Percentiles rank a stretch among this genome's conserved stretches.
Evolutionary conservation across 2,329 filamentous ascomycete genomes (phyloP).

Genomic region (Emmonsiellopsis sp.): DNA sequence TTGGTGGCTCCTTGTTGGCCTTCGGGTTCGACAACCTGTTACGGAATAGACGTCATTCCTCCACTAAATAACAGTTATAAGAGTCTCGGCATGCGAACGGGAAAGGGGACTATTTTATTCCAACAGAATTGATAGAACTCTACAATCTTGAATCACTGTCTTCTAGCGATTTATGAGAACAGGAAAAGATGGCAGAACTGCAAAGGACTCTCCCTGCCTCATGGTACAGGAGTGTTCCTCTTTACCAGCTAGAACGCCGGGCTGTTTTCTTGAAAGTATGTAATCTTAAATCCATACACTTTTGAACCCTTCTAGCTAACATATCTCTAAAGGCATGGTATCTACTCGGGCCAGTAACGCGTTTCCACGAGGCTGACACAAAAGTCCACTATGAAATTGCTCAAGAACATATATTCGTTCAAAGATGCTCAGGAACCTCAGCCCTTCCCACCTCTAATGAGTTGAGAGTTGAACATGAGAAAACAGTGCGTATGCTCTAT

Average conservation of each 20-base stretch:
- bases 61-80: neutral
- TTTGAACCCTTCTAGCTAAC: conserved; percentile 6
- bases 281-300: neutral
- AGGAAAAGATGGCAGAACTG: conserved; percentile 23
- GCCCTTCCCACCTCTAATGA: conserved; percentile 23
- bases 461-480: conserved; percentile 30
- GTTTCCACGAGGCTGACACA: conserved; percentile 35
- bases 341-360: conserved; percentile 44
- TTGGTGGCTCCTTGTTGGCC: neutral
- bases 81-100: too few relatives aligned
- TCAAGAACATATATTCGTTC: conserved; percentile 34
- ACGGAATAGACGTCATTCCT: neutral
- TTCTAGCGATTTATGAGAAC: neutral
- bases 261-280: conserved; percentile 42
- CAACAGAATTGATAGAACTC: neutral
- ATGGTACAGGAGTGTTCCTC: conserved; percentile 41
- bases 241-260: conserved; percentile 43
- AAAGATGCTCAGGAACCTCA: conserved; percentile 25
- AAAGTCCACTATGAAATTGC: conserved; percentile 44
- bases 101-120: too few relatives aligned
- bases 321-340: conserved; percentile 39
- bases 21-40: neutral
- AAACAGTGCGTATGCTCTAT: conserved; percentile 19
- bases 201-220: conserved; percentile 42
- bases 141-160: neutral